phyloP scores from a whole-genome alignment of 2,329 filamentous ascomycete species.

The Curvularia sp. region DNA sequence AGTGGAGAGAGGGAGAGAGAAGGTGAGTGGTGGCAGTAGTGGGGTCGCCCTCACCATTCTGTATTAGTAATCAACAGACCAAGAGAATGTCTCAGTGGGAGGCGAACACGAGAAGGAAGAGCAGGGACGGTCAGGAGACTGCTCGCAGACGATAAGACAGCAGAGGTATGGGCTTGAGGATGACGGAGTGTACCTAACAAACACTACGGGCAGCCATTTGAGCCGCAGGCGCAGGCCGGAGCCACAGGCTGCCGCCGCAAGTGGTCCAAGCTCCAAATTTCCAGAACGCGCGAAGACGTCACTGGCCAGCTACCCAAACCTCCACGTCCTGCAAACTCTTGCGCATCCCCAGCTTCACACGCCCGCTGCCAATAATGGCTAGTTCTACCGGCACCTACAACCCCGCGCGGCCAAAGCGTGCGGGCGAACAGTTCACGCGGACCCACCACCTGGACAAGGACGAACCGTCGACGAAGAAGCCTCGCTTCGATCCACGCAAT shows the following conservation, averaged over 20 bases:
- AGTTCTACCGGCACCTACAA: constrained; percentile 40
- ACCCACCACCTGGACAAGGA: constrained; percentile 70
- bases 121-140: constrained; percentile 17
- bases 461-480: constrained; percentile 71
- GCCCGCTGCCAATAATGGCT: constrained; percentile 28
- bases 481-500: constrained; percentile 93
- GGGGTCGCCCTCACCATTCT: constrained; percentile 46
- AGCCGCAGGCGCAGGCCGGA: constrained; percentile 19
- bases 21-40: constrained; percentile 26
- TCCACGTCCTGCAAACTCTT: background rate
- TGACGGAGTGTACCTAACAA: constrained; percentile 22
- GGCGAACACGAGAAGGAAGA: background rate
- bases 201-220: constrained; percentile 30
- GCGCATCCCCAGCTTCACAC: background rate
- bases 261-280: constrained; percentile 33
- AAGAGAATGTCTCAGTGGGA: background rate
- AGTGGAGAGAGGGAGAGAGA: constrained; percentile 11
- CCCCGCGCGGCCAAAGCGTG: constrained; percentile 80
- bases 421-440: constrained; percentile 80
- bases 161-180: constrained; percentile 6
- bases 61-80: background rate
- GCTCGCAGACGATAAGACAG: constrained; percentile 24
- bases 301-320: constrained; percentile 6
- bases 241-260: constrained; percentile 11
- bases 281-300: constrained; percentile 24